Percentiles rank a stretch among this genome's conserved stretches.
phyloP scores from a whole-genome alignment of 305 asterid genomes.

The Solanum hybrid region DNA sequence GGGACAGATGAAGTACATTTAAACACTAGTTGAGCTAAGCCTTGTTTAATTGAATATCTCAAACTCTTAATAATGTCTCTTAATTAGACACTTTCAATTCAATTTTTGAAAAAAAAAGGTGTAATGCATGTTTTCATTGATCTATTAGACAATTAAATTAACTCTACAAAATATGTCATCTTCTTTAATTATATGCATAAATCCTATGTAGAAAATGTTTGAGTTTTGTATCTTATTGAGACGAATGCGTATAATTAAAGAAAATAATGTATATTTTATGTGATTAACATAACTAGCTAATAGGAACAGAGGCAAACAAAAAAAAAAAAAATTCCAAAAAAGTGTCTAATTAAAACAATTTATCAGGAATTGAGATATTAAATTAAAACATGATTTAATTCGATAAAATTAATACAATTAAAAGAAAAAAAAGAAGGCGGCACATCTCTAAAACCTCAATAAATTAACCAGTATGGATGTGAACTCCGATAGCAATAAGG shows the following conservation, averaged over 20 bases:
- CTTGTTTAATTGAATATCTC: not conserved
- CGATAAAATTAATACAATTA: not conserved
- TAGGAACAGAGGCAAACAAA: not conserved
- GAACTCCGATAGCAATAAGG: slow-evolving; percentile 26
- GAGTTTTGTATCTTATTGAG: not conserved
- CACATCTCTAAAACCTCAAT: too few species aligned
- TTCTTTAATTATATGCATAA: not conserved
- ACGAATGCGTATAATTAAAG: not conserved
- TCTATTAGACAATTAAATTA: not conserved
- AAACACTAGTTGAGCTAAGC: not conserved
- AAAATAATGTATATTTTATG: too few species aligned
- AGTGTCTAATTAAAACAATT: not conserved
- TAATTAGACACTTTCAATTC: not conserved
- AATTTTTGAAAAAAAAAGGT: not conserved
- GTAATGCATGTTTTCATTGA: not conserved
- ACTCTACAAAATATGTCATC: too few species aligned
- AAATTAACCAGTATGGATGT: slow-evolving; percentile 12
- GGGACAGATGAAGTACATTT: too few species aligned
- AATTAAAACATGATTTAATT: not conserved
- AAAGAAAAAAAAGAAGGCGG: not conserved
- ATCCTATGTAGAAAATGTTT: too few species aligned
- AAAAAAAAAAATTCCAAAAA: not conserved
- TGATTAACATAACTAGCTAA: not conserved
- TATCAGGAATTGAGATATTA: not conserved
- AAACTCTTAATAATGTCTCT: not conserved